These are phyloP conservation scores for Bisporella sp. DNA, from an alignment of 2,329 filamentous ascomycete species.

Conservation along the genomic window DNA sequence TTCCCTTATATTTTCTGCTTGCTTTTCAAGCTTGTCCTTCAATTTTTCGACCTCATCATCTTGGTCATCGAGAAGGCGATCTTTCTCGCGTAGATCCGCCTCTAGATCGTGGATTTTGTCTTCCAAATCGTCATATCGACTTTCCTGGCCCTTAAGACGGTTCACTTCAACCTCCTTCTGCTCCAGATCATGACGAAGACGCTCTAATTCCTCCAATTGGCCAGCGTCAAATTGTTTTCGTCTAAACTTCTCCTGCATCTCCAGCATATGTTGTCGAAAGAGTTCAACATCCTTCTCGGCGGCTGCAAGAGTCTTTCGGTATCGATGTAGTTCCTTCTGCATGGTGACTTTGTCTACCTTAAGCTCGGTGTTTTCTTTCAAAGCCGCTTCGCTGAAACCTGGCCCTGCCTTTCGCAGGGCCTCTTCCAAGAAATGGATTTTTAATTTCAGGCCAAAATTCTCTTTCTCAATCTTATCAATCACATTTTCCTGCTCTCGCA, in stretches of 20 bases:
- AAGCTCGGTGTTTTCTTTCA: conserved; percentile 93
- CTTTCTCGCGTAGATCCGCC: conserved; percentile 67
- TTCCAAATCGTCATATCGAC: conserved; percentile 58
- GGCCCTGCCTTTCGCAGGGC: conserved; percentile 80
- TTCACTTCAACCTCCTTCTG: conserved; percentile 42
- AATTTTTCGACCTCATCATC: conserved; percentile 69
- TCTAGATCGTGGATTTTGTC: conserved; percentile 73
- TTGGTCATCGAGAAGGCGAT: conserved; percentile 63
- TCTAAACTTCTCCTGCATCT: conserved; percentile 76
- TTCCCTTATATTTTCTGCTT: conserved; percentile 44
- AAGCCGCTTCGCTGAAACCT: conserved; percentile 79
- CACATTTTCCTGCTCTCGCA: conserved; percentile 91
- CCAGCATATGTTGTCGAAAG: conserved; percentile 73
- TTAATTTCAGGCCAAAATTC: conserved; percentile 93
- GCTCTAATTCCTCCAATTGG: conserved; percentile 54
- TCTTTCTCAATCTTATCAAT: conserved; percentile 97
- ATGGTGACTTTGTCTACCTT: conserved; percentile 90
- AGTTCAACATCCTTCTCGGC: conserved; percentile 83
- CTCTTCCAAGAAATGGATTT: conserved; percentile 94
- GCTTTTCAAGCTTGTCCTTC: conserved; percentile 46
- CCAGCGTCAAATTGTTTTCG: conserved; percentile 66
- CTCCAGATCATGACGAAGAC: conserved; percentile 48
- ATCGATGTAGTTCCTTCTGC: conserved; percentile 77
- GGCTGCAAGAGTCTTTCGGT: conserved; percentile 74
- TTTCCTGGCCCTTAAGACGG: conserved; percentile 50